phyloP scores from a whole-genome alignment of 2,329 filamentous ascomycete genomes.

The Akanthomyces uredinophilus region DNA sequence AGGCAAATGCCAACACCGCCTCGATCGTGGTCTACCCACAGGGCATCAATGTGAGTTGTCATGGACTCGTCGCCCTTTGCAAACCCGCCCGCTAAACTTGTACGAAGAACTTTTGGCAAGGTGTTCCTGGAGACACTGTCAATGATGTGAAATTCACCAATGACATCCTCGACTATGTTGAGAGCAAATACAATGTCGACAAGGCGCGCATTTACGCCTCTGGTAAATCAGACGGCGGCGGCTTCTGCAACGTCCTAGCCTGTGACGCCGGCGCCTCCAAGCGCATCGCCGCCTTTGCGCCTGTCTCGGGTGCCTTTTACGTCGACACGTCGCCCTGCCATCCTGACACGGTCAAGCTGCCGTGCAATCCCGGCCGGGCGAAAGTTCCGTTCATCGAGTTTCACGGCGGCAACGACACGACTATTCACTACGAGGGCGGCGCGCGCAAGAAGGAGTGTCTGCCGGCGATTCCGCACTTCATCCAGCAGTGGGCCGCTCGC shows the following conservation, averaged over 20 bases:
- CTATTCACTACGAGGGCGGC: slow-evolving; percentile 40
- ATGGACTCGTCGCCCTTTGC: slow-evolving; percentile 19
- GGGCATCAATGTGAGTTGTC: slow-evolving; percentile 29
- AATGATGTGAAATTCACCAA: slow-evolving; percentile 39
- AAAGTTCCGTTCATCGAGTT: slow-evolving; percentile 42
- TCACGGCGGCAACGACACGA: slow-evolving; percentile 42
- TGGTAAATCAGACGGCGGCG: slow-evolving; percentile 38
- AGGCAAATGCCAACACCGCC: slow-evolving; percentile 29
- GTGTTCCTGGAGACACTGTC: slow-evolving; percentile 29
- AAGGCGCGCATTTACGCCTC: slow-evolving; percentile 33
- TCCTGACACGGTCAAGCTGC: slow-evolving; percentile 29
- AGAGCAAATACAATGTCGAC: slow-evolving; percentile 31
- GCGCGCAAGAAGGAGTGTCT: slow-evolving; percentile 35
- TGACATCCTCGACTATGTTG: slow-evolving; percentile 35
- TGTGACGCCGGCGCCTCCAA: slow-evolving; percentile 30
- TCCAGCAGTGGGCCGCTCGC: slow-evolving; percentile 31
- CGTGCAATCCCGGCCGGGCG: slow-evolving; percentile 32
- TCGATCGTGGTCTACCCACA: slow-evolving; percentile 40
- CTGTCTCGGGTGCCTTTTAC: slow-evolving; percentile 37
- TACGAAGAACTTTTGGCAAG: slow-evolving; percentile 29
- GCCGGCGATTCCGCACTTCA: slow-evolving; percentile 36
- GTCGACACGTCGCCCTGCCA: slow-evolving; percentile 28
- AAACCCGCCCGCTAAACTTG: slow-evolving; percentile 7
- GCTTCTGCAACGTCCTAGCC: slow-evolving; percentile 35
- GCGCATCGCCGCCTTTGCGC: slow-evolving; percentile 35